Conservation (phyloP, 768 basidiomycete species). For the Mycena vulgaris region DNA sequence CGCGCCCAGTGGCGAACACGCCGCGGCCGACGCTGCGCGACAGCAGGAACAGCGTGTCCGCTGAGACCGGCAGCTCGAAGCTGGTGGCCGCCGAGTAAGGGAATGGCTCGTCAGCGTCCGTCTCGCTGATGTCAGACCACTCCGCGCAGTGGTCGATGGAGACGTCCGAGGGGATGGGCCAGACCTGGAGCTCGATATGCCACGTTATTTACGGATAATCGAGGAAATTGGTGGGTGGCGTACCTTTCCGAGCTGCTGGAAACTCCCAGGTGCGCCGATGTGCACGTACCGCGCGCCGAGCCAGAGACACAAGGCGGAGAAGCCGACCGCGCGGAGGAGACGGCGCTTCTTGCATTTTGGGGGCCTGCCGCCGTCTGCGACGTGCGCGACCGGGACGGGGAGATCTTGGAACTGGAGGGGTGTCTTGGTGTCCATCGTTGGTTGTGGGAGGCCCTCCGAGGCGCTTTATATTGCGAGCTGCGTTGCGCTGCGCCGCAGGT, state of each 20-base stretch:
- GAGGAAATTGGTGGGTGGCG: not conserved
- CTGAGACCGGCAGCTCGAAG: conserved; percentile 46
- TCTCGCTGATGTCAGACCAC: conserved; percentile 6
- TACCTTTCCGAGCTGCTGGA: not conserved
- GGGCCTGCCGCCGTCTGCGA: not conserved
- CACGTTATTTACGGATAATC: not conserved
- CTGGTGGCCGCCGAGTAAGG: conserved; percentile 21
- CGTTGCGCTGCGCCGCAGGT: no score
- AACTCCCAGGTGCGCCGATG: not conserved
- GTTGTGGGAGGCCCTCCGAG: no score
- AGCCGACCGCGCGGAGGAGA: not conserved
- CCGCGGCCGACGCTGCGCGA: conserved; percentile 35
- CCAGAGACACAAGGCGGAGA: conserved; percentile 9
- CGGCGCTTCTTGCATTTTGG: not conserved
- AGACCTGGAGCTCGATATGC: conserved; percentile 7
- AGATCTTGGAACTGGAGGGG: not conserved
- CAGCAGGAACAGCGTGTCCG: conserved; percentile 47
- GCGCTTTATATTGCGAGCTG: no score
- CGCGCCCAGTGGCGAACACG: conserved; percentile 39
- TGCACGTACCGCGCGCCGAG: not conserved
- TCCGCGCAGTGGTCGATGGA: conserved; percentile 10
- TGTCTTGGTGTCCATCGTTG: conserved; percentile 12
- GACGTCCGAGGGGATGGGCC: conserved; percentile 11
- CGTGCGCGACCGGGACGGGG: not conserved
- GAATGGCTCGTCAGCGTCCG: not conserved